Percentiles rank a stretch among this genome's conserved stretches.
Evolutionary conservation across 192 early-diverging fungal genomes (phyloP).

Genomic region (Coemansia sp.): DNA sequence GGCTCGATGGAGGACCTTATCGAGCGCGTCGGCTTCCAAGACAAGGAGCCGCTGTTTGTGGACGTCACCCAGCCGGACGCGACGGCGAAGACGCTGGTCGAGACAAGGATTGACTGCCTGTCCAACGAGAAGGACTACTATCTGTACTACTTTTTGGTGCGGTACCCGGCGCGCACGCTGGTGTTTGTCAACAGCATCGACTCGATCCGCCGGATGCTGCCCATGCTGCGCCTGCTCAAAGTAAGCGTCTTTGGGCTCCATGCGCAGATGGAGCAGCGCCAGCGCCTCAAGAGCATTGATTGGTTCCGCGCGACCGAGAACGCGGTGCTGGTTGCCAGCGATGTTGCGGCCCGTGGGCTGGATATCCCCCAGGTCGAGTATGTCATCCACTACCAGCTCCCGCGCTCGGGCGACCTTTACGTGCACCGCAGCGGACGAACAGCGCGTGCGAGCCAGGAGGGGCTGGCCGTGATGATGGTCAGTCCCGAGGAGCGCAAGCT

Average conservation of each 20-base stretch:
- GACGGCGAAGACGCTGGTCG: constrained; percentile 66
- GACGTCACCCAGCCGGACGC: constrained; percentile 62
- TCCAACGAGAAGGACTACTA: constrained; percentile 76
- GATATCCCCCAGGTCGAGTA: constrained; percentile 90
- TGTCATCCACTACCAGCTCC: constrained; percentile 94
- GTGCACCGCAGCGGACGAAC: constrained; percentile 94
- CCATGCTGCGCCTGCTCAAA: constrained; percentile 69
- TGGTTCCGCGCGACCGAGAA: constrained; percentile 66
- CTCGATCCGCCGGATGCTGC: constrained; percentile 78
- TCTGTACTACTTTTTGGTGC: constrained; percentile 81
- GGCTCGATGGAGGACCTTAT: constrained; percentile 68
- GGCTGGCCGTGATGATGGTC: constrained; percentile 75
- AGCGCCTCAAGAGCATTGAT: constrained; percentile 90
- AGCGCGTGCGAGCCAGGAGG: constrained; percentile 77
- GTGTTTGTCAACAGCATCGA: constrained; percentile 97
- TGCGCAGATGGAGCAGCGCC: constrained; percentile 94
- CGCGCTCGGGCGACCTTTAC: constrained; percentile 88
- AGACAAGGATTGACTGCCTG: constrained; percentile 83
- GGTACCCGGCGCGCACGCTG: constrained; percentile 84
- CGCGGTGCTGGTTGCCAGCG: constrained; percentile 86
- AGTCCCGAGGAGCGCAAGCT: constrained; percentile 76
- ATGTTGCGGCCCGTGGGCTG: constrained; percentile 93
- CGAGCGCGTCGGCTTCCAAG: constrained; percentile 66
- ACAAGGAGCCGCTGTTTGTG: constrained; percentile 67
- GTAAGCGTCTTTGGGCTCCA: constrained; percentile 79